Conservation (phyloP, 2,329 filamentous ascomycete species). For the Dactylellina haptotyla region DNA sequence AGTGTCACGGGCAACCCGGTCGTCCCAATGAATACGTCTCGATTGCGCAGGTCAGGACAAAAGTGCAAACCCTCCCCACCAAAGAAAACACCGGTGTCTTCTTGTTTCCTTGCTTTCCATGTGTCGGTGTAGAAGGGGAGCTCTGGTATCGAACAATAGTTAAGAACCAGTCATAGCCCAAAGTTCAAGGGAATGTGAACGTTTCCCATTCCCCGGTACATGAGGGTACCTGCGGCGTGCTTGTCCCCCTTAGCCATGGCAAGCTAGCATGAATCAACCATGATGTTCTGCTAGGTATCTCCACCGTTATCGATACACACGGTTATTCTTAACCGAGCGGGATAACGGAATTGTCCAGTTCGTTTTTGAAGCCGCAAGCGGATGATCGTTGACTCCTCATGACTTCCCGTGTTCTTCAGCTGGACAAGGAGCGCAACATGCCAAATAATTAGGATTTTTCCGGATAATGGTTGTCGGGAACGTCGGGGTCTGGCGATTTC, state of each 20-base stretch:
- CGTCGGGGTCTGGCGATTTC: not conserved
- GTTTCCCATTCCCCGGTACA: not conserved
- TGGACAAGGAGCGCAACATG: constrained; percentile 26
- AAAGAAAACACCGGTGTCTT: constrained; percentile 16
- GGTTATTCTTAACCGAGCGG: constrained; percentile 44
- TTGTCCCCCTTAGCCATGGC: not conserved
- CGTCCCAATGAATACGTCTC: constrained; percentile 25
- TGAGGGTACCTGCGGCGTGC: constrained; percentile 33
- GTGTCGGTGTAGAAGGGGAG: not conserved
- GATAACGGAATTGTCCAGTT: constrained; percentile 33
- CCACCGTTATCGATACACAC: constrained; percentile 49
- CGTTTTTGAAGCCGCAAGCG: constrained; percentile 19
- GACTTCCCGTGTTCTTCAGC: constrained; percentile 31
- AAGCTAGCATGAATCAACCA: constrained; percentile 1
- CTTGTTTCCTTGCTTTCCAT: constrained; percentile 1
- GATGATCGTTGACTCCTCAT: constrained; percentile 38
- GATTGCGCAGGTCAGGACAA: constrained; percentile 36
- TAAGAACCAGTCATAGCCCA: constrained; percentile 21
- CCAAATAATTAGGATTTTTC: constrained; percentile 6
- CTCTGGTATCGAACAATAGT: constrained; percentile 2
- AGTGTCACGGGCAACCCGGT: constrained; percentile 48
- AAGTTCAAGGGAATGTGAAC: constrained; percentile 4
- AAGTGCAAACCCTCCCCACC: constrained; percentile 45
- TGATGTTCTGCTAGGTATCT: constrained; percentile 24
- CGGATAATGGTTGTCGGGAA: not conserved